Base-by-base conservation (phyloP, 345 rosid species). In the Citrus australasica region DNA sequence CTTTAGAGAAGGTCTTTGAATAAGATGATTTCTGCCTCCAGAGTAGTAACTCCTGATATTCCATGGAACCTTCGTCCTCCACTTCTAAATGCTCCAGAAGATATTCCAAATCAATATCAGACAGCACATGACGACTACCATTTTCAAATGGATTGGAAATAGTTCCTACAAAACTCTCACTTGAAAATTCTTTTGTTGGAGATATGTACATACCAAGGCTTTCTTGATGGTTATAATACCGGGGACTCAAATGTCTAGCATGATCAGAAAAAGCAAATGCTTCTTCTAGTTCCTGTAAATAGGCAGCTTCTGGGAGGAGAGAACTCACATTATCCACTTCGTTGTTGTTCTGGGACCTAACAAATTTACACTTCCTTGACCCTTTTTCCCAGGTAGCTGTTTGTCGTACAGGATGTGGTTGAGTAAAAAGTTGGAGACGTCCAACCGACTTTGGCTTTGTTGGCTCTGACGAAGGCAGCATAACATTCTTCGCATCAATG, bases 401-500 rank as follows among this genome's bases (percentile, higher is more conserved):
- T 75, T 74, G 88, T 71, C 97, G 92, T 67, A 80, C 84, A 65
- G 97, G 98, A 79, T 93, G 98, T 60, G 97, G 95, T 67, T 59
- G 85, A 66, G 83, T 83, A 80, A 95, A 95, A 63, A 95, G 95
- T 78, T 93, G 98, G 28, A 93, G 94, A 32, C 98, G 95, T 76
- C 98, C 98, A 80, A 83, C 82, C 60, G 97, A 90, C 86, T 91
- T 86, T 21, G 90, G 95, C 81, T 81, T 84, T 62, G 89, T 76
- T 32, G 90, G 84, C 71, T 91, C 95, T 80, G 97, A 86, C 59
- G 98, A 93, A 85, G 97, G 86, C 80, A 93, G 64, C 98, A 95
- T 95, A 77, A 95, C 97, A 75, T 93, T 95, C 88, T 95, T 95
- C 37, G 98, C 98, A 46, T 86, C 84, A 87, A 93, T 80, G 83